phyloP scores from a whole-genome alignment of 139 green algal species.

The Coccomyxa sp. region DNA sequence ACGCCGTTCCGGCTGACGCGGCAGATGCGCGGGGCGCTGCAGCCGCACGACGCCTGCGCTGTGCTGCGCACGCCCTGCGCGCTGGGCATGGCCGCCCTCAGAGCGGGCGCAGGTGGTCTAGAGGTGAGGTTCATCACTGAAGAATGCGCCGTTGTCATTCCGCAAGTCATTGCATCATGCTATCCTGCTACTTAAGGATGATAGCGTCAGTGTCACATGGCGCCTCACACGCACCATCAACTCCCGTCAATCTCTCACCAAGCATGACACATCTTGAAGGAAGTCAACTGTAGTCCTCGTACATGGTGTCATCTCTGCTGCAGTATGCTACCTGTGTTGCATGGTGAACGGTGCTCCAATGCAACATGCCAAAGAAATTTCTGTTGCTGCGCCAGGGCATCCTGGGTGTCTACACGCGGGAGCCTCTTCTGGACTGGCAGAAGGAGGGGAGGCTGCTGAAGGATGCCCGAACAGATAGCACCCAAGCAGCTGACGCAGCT shows the following conservation, averaged over 20 bases:
- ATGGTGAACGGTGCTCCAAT: too few relatives aligned
- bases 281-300: neutral
- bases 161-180: too few relatives aligned
- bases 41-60: constrained; percentile 39
- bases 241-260: neutral
- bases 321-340: neutral
- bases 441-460: constrained; percentile 38
- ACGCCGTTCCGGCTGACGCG: constrained; percentile 68
- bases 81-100: constrained; percentile 13
- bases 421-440: constrained; percentile 70
- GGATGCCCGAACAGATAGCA: neutral
- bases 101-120: constrained; percentile 2
- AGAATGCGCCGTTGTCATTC: neutral
- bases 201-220: neutral
- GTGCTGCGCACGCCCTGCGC: constrained; percentile 29
- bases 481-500: neutral
- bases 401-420: constrained; percentile 50
- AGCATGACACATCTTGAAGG: neutral
- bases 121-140: constrained; percentile 1
- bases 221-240: neutral
- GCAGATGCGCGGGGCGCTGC: constrained; percentile 45
- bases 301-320: neutral
- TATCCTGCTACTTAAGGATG: neutral
- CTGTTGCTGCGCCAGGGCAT: constrained; percentile 7
- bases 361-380: neutral